Base-by-base conservation (phyloP, 768 basidiomycete species). In the Russula vinacea region DNA sequence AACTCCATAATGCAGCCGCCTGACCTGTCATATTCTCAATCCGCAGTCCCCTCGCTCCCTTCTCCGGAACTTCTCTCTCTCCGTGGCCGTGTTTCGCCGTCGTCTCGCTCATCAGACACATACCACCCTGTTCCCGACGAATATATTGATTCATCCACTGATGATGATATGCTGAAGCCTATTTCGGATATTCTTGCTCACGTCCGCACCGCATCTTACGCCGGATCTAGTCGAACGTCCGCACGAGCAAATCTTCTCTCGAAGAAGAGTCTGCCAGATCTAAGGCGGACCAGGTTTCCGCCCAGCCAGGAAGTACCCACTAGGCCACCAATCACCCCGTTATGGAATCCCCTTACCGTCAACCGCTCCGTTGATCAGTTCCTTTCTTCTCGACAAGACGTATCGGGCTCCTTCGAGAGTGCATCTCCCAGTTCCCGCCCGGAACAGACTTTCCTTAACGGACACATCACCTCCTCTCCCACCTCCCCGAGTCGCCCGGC, bases 201-300 rank as follows among this genome's bases (percentile, higher is more conserved):
- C 69, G 76, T 74, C 45, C 78, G 83, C 35, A 79, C 81, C 71
- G 78, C 84, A 65, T 84, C 85, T 14, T 78, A 79, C 68, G 81
- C 77, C 47, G 79, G 73, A 67, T 71, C 71, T 58, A 76, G 62
- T 61, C 76, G 70, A 65, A 75, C 67, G 65, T 72, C 76, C 64
- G 73, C 71, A 42, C 77, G 76, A 58, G 71, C 72, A 53, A 77
- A 75, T 14, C 72, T 86, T 35, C 70, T 75, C 2, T 78, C 79
- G 39, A 94, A 92, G 78, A 91, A 94, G 75, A 94, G 92, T 62
- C 79, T 96, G 62, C 94, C 94, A 8, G 93, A 97, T 71, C 77
- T 96, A 53, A 83, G 89, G 32, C 83, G 76, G 17, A 76, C 79
- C 35, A 82, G 78, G 52, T 71, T 81, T 44, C 77, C 76, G 58